Evolutionary conservation across 305 asterid species (phyloP).

Genomic region (Fraxinus dipetala): DNA sequence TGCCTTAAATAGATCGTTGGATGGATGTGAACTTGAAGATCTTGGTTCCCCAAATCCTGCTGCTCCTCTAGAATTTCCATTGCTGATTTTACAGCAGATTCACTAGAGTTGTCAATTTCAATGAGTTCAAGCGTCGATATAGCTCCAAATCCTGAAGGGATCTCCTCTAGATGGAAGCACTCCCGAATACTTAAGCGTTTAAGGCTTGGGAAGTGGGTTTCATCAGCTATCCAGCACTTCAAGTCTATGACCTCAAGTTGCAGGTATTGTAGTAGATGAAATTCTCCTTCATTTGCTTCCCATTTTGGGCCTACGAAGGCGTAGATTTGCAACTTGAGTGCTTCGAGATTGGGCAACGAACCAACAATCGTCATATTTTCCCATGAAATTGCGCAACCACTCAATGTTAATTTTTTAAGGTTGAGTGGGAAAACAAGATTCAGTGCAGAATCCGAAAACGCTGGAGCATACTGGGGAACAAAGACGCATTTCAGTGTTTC

Average conservation of each 20-base stretch:
- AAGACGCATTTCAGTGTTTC: neutral
- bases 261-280: neutral
- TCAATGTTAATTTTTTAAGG: neutral
- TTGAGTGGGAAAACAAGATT: neutral
- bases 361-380: neutral
- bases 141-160: neutral
- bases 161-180: neutral
- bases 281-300: neutral
- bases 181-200: neutral
- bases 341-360: neutral
- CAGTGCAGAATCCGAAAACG: neutral
- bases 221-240: neutral
- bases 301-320: neutral
- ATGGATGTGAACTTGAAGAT: neutral
- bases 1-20: neutral
- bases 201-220: slow-evolving; percentile 1
- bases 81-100: neutral
- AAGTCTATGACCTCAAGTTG: neutral
- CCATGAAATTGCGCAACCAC: neutral
- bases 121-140: neutral
- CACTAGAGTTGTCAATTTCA: neutral
- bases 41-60: neutral
- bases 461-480: neutral
- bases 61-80: neutral
- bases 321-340: neutral